Percentiles rank a stretch among this genome's conserved stretches.
Evolutionary conservation across 305 asterid genomes (phyloP).

Genomic region (Fraxinus velutina): DNA sequence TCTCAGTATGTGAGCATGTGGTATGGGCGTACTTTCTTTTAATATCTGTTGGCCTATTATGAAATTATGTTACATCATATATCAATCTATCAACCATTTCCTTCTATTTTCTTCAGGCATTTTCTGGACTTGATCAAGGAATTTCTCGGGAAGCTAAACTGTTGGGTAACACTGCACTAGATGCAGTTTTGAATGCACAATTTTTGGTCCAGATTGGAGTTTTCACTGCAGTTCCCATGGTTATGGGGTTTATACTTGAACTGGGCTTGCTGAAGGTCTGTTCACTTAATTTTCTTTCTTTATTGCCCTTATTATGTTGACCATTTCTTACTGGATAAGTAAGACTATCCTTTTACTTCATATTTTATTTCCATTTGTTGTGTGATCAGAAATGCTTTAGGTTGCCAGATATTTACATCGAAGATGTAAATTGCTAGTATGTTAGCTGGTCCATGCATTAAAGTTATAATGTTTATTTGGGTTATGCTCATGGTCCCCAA

Average conservation of each 20-base stretch:
- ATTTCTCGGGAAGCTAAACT: constrained; percentile 54
- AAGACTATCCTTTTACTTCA: background rate
- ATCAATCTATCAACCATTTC: constrained; percentile 6
- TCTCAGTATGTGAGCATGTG: constrained; percentile 5
- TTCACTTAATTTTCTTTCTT: constrained; percentile 9
- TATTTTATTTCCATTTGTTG: background rate
- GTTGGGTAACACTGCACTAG: constrained; percentile 78
- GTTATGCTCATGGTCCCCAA: background rate
- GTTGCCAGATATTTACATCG: background rate
- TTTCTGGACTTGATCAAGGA: constrained; percentile 90
- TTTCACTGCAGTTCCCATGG: constrained; percentile 97
- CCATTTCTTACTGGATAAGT: constrained; percentile 10
- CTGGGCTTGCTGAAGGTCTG: constrained; percentile 78
- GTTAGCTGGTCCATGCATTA: background rate
- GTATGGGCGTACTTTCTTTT: background rate
- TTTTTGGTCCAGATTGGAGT: constrained; percentile 95
- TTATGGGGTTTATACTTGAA: constrained; percentile 95
- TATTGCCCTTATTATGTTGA: constrained; percentile 3
- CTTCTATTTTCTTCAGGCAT: constrained; percentile 53
- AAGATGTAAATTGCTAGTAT: background rate
- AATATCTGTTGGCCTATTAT: background rate
- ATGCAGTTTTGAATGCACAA: constrained; percentile 88
- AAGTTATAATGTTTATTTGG: background rate
- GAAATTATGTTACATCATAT: background rate
- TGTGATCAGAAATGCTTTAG: constrained; percentile 7